Evolutionary conservation across 768 basidiomycete genomes (phyloP).

Genomic region (Termitomyces sp.): DNA sequence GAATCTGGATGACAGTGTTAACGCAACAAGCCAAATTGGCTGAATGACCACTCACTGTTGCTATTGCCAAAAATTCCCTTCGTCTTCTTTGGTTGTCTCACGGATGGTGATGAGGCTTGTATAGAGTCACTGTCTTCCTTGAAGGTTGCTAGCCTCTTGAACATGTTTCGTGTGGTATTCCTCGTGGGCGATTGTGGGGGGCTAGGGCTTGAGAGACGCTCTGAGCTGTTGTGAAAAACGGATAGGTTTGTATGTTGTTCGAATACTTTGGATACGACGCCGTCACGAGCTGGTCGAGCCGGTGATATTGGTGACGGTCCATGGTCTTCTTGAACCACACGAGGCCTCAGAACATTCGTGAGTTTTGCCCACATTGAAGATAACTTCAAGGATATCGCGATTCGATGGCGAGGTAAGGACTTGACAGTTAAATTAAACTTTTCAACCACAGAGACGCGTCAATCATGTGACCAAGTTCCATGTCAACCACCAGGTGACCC

Average conservation of each 20-base stretch:
- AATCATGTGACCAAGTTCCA: constrained; percentile 19
- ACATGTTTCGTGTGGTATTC: constrained; percentile 38
- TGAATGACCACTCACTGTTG: constrained; percentile 26
- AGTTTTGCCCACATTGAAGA: constrained; percentile 57
- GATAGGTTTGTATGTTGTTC: constrained; percentile 62
- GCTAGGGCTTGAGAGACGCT: constrained; percentile 23
- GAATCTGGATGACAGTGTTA: constrained; percentile 18
- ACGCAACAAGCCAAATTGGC: not conserved
- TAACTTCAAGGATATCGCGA: not conserved
- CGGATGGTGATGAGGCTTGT: constrained; percentile 30
- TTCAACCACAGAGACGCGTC: constrained; percentile 15
- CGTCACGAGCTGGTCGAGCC: constrained; percentile 18
- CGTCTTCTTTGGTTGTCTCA: constrained; percentile 46
- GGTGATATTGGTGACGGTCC: constrained; percentile 14
- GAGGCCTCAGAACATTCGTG: constrained; percentile 46
- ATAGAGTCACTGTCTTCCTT: constrained; percentile 35
- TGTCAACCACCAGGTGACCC: not conserved
- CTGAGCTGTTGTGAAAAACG: constrained; percentile 39
- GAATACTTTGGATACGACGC: constrained; percentile 45
- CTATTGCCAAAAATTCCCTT: constrained; percentile 31
- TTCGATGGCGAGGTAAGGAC: not conserved
- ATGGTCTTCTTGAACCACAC: constrained; percentile 24
- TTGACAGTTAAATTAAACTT: constrained; percentile 6
- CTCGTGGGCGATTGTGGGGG: constrained; percentile 49
- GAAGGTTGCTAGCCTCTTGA: constrained; percentile 40